Evolutionary conservation across 2,329 filamentous ascomycete species (phyloP), one percentile per base, ranked within the genome.

Genomic region (Gaeumannomyces tritici): DNA sequence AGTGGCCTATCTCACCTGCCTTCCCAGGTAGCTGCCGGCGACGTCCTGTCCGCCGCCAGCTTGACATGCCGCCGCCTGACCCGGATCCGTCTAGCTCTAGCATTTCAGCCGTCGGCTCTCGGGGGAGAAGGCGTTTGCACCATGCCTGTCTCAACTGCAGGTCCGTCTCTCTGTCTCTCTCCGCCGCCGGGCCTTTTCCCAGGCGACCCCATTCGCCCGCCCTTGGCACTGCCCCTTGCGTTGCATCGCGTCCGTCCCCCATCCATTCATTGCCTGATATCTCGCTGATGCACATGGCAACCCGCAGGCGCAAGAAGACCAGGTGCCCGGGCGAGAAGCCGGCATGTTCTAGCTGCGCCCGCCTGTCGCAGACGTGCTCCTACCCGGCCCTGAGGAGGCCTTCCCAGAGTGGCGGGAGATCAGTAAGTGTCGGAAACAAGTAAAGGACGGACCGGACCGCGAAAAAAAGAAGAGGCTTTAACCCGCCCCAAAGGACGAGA

Each of bases 311-410:
- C 61, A 81, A 82, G 67, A 82, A 82, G 67, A 80, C 76, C 2
- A 75, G 80, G 42, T 82, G 80, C 67, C 80, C 80, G 0, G 80
- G 78, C 8, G 80, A 82, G 68, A 80, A 77, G 66, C 80, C 80
- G 6, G 73, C 76, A 1, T 82, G 80, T 63, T 82, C 80, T 12
- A 80, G 78, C 66, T 82, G 80, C 66, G 71, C 76, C 13, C 76
- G 80, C 21, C 72, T 82, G 11, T 76, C 75, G 60, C 79, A 82
- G 68, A 66, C 74, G 55, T 60, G 59, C 29, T 54, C 59, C 11
- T 60, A 60, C 26, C 59, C 59, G 27, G 35, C 42, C 42, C 81
- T 35, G 11, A 54, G 59, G 51, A 21, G 24, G 28, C 13, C 26
- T 26, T 60, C 59, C 35, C 59, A 60, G 18, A 51, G 42, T 27